Base-by-base conservation (phyloP, 2,329 filamentous ascomycete genomes). In the Fusarium cicatricum region DNA sequence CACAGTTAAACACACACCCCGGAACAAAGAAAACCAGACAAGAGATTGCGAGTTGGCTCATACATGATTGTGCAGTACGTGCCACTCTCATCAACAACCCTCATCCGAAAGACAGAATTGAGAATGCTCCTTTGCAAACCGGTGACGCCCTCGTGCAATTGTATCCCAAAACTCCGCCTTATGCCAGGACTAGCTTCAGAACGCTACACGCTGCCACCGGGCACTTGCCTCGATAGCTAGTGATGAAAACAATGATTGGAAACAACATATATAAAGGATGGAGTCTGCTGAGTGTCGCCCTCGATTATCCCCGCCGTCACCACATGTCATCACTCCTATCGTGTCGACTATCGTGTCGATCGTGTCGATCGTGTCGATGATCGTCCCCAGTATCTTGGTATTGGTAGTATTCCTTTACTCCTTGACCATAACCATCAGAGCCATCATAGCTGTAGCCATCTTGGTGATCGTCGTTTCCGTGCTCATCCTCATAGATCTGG, bases 401-500 rank as follows among this genome's bases (percentile, higher is more conserved):
- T 47, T 75, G 71, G 52, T 77, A 77, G 58, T 79, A 78, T 46
- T 78, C 75, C 62, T 77, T 78, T 34, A 63, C 64, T 45, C 73
- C 73, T 41, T 76, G 74, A 38, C 72, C 70, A 46, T 78, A 77
- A 48, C 67, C 70, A 41, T 77, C 75, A 33, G 71, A 65, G 43
- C 69, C 71, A 29, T 78, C 73, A 56, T 77, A 76, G 55, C 72
- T 74, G 52, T 75, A 78, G 50, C 64, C 68, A 47, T 71, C 69
- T 38, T 72, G 66, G 36, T 73, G 66, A 38, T 80, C 77, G 38
- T 80, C 77, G 38, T 72, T 76, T 53, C 75, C 74, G 52, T 82
- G 79, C 51, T 81, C 79, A 58, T 83, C 81, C 65, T 83, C 80
- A 60, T 82, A 83, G 33, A 82, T 81, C 57, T 82, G 80, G 55